phyloP scores from a whole-genome alignment of 805 yeast species.

The Hanseniaspora lachancei region DNA sequence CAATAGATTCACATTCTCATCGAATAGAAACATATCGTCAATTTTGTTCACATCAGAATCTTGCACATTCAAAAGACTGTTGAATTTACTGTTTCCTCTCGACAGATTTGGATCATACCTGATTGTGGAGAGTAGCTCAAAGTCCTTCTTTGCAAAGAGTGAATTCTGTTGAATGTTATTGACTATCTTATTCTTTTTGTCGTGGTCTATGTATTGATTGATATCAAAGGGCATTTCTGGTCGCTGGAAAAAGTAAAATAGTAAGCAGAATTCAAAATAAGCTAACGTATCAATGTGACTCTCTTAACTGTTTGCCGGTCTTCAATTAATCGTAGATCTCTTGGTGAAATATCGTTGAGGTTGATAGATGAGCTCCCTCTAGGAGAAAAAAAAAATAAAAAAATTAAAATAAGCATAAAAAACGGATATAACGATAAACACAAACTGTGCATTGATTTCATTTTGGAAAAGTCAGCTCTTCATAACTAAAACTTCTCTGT shows the following conservation, averaged over 20 bases:
- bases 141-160: constrained; percentile 21
- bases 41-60: not conserved
- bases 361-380: too few relatives aligned
- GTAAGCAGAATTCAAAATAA: not conserved
- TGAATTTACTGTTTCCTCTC: not conserved
- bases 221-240: not conserved
- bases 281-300: too few relatives aligned
- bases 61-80: constrained; percentile 8
- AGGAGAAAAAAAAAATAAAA: too few relatives aligned
- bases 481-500: constrained; percentile 21
- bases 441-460: not conserved
- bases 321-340: too few relatives aligned
- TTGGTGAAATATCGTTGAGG: too few relatives aligned
- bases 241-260: not conserved
- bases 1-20: not conserved
- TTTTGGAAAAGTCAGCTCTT: too few relatives aligned
- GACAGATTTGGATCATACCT: constrained; percentile 57
- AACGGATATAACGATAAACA: not conserved
- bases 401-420: not conserved
- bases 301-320: too few relatives aligned
- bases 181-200: not conserved
- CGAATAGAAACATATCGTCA: not conserved
- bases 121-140: constrained; percentile 55
- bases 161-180: not conserved
- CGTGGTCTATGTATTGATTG: not conserved